Conservation (phyloP, 176 grass and related monocot species). For the Oryza rufipogon region DNA sequence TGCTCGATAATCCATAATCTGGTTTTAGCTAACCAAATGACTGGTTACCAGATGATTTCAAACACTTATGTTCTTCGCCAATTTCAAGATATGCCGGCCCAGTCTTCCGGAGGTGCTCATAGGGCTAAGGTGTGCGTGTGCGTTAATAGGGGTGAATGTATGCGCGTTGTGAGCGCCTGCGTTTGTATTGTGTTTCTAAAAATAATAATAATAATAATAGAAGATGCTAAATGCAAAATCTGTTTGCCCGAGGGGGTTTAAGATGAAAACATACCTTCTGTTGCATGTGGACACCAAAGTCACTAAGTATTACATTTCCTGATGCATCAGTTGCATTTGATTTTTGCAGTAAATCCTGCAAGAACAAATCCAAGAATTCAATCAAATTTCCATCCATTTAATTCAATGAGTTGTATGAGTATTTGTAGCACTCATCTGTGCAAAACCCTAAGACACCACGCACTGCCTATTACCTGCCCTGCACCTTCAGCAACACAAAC, state of each 20-base stretch:
- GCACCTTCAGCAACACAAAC: constrained; percentile 94
- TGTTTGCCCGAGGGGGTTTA: constrained; percentile 1
- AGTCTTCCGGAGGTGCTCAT: too few species aligned
- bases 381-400: constrained; percentile 26
- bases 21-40: not conserved
- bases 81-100: too few species aligned
- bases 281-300: constrained; percentile 94
- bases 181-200: too few species aligned
- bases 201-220: not conserved
- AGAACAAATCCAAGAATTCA: constrained; percentile 37
- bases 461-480: constrained; percentile 69
- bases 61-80: not conserved
- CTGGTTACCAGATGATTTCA: not conserved
- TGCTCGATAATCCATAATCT: too few species aligned
- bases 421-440: not conserved
- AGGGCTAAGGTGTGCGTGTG: too few species aligned
- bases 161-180: too few species aligned
- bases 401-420: not conserved
- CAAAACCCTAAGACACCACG: not conserved
- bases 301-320: constrained; percentile 84
- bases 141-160: too few species aligned
- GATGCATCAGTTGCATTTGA: constrained; percentile 91
- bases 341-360: constrained; percentile 88
- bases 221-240: not conserved
- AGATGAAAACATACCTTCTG: constrained; percentile 60